phyloP scores from a whole-genome alignment of 2,329 filamentous ascomycete genomes.

The Sodiomyces alkalinus region DNA sequence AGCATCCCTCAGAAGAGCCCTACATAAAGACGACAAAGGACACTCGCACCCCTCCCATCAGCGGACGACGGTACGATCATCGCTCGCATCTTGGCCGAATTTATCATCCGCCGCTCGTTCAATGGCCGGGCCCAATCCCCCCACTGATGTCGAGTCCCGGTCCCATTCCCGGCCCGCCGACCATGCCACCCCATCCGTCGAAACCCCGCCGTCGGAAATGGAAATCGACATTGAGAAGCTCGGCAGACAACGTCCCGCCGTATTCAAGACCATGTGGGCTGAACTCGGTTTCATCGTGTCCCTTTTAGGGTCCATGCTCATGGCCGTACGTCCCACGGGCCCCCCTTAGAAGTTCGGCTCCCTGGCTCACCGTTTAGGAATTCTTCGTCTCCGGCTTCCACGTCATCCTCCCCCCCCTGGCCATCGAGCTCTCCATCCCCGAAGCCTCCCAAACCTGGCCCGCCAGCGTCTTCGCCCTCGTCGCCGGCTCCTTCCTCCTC shows the following conservation, averaged over 20 bases:
- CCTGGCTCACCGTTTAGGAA: conserved; percentile 28
- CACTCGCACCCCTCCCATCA: too few species aligned
- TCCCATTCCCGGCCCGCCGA: conserved; percentile 4
- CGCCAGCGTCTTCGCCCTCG: conserved; percentile 44
- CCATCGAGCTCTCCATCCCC: conserved; percentile 47
- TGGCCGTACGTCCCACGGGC: conserved; percentile 25
- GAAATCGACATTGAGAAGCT: conserved; percentile 40
- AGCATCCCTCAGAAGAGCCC: too few species aligned
- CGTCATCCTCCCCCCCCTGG: conserved; percentile 54
- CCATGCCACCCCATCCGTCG: conserved; percentile 1
- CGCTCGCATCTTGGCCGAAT: too few species aligned
- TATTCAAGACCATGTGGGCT: conserved; percentile 34
- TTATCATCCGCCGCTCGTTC: not conserved
- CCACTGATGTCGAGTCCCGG: conserved; percentile 2
- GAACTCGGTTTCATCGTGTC: conserved; percentile 49
- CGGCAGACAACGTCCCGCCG: conserved; percentile 43
- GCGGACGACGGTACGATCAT: too few species aligned
- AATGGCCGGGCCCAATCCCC: not conserved
- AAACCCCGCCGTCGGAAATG: too few species aligned
- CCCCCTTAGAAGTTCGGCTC: not conserved
- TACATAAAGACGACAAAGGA: too few species aligned
- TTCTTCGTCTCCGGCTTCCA: conserved; percentile 67
- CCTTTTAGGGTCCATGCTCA: conserved; percentile 46
- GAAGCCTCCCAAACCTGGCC: conserved; percentile 47
- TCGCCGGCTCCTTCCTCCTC: conserved; percentile 42